These are phyloP conservation scores for Suhomyces sp. DNA, from an alignment of 805 yeast species.

Conservation along the genomic window DNA sequence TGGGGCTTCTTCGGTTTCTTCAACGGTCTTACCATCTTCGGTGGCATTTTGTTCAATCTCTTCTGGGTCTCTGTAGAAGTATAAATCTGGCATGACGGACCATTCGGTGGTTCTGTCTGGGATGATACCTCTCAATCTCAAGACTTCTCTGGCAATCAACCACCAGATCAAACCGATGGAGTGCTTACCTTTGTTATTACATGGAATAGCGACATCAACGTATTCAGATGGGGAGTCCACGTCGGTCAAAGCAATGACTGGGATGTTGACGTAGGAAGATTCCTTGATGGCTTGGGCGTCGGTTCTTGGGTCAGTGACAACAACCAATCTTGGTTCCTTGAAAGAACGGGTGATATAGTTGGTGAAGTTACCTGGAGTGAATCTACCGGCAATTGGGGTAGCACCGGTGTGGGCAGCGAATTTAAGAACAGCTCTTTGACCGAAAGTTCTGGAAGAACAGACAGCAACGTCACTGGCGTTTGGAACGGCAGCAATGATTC, in stretches of 20 bases:
- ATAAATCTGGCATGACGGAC: slow-evolving; percentile 99
- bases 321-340: slow-evolving; percentile 99
- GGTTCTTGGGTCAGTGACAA: slow-evolving; percentile 99
- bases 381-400: slow-evolving; percentile 99
- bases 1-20: slow-evolving; percentile 61
- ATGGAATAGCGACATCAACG: slow-evolving; percentile 99
- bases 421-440: slow-evolving; percentile 99
- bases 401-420: slow-evolving; percentile 99
- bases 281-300: slow-evolving; percentile 99
- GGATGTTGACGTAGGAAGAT: slow-evolving; percentile 99
- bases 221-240: slow-evolving; percentile 98
- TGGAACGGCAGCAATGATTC: slow-evolving; percentile 99
- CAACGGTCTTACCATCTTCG: slow-evolving; percentile 51
- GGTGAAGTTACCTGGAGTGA: slow-evolving; percentile 99
- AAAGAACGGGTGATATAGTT: slow-evolving; percentile 99
- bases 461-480: slow-evolving; percentile 98
- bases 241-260: slow-evolving; percentile 98
- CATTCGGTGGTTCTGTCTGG: slow-evolving; percentile 96
- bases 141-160: slow-evolving; percentile 98
- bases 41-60: slow-evolving; percentile 85
- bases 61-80: slow-evolving; percentile 99
- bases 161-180: slow-evolving; percentile 99
- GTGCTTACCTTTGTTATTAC: slow-evolving; percentile 99
- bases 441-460: slow-evolving; percentile 98
- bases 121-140: slow-evolving; percentile 96